Evolutionary conservation across 2,329 filamentous ascomycete genomes (phyloP).

Genomic region (Monosporascus sp.): DNA sequence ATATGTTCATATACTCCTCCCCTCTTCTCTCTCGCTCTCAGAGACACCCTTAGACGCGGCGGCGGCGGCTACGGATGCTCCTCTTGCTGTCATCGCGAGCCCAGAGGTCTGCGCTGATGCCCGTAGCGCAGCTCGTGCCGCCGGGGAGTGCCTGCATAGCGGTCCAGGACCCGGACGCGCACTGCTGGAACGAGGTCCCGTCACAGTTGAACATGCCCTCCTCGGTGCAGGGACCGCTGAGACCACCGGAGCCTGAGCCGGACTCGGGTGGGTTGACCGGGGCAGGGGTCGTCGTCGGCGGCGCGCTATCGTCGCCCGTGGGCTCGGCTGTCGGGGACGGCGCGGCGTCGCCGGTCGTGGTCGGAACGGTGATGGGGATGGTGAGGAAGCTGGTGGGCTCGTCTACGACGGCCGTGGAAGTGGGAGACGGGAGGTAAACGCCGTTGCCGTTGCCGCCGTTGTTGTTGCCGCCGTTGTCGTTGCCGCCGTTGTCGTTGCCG

Average conservation of each 20-base stretch:
- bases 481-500: neutral
- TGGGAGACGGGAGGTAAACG: neutral
- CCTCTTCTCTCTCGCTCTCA: too few species aligned
- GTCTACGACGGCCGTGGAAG: neutral
- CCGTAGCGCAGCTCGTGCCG: constrained; percentile 23
- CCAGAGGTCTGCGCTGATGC: constrained; percentile 22
- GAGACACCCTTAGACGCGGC: constrained; percentile 2
- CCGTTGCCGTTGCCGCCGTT: neutral
- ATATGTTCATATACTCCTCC: too few species aligned
- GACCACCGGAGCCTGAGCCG: constrained; percentile 9
- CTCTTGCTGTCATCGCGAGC: neutral
- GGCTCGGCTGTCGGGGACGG: constrained; percentile 2
- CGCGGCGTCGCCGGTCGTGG: neutral
- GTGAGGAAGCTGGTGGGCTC: neutral
- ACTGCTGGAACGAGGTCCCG: constrained; percentile 28
- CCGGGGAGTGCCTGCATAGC: constrained; percentile 21
- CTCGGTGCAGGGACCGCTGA: constrained; percentile 24
- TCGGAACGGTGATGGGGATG: neutral
- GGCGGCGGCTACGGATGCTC: neutral
- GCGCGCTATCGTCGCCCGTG: constrained; percentile 4
- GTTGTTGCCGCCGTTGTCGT: neutral
- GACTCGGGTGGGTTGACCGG: constrained; percentile 4
- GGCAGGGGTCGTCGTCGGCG: constrained; percentile 6
- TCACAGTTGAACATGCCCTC: constrained; percentile 30
- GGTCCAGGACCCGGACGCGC: constrained; percentile 27